Evolutionary conservation across 371 early-diverging fungal species (phyloP).

Genomic region (Mortierella sp.): DNA sequence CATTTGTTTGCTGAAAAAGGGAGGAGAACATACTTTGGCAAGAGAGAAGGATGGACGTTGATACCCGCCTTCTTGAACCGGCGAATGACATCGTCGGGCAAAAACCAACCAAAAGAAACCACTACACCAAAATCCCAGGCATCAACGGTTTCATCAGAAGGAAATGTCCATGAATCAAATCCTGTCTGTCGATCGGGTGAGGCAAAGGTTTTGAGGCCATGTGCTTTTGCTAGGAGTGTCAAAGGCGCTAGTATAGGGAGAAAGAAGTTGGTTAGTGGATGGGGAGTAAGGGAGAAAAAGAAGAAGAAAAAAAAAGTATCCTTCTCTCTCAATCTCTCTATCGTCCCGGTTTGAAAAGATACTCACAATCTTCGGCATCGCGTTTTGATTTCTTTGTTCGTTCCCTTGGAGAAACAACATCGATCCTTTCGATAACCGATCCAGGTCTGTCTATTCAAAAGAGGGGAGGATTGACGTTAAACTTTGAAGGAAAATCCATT

Average conservation of each 20-base stretch:
- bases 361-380: slow-evolving; percentile 51
- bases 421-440: slow-evolving; percentile 62
- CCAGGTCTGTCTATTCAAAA: slow-evolving; percentile 26
- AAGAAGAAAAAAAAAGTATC: neutral
- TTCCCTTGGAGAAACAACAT: slow-evolving; percentile 71
- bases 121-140: slow-evolving; percentile 88
- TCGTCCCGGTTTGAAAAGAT: neutral
- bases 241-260: slow-evolving; percentile 56
- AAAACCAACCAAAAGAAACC: slow-evolving; percentile 93
- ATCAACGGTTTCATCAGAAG: slow-evolving; percentile 20
- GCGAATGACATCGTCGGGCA: slow-evolving; percentile 77
- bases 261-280: slow-evolving; percentile 24
- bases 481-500: too few species aligned
- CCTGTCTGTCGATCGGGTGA: slow-evolving; percentile 44
- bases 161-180: slow-evolving; percentile 48
- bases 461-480: neutral
- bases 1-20: neutral
- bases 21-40: slow-evolving; percentile 74
- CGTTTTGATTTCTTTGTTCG: slow-evolving; percentile 41
- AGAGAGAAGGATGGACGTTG: slow-evolving; percentile 90
- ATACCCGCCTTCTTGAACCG: slow-evolving; percentile 77
- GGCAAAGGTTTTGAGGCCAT: slow-evolving; percentile 47
- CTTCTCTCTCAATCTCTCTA: too few species aligned
- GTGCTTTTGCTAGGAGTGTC: slow-evolving; percentile 47
- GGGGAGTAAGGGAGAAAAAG: slow-evolving; percentile 46